phyloP scores from a whole-genome alignment of 2,329 filamentous ascomycete genomes.

The Aspergillus tanneri region DNA sequence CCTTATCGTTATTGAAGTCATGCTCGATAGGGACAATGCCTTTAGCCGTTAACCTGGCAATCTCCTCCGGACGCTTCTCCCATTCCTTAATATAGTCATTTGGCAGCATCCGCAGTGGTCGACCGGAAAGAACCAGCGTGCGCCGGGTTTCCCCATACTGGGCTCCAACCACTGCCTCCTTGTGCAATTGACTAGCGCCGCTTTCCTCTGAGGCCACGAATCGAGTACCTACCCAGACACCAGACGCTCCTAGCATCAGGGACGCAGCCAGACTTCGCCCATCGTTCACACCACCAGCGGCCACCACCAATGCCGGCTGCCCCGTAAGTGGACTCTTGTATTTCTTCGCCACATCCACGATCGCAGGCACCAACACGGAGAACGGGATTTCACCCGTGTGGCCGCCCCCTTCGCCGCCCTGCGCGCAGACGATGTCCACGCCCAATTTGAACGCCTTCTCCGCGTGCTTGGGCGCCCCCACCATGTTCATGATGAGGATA shows the following conservation, averaged over 20 bases:
- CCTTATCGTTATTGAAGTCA: constrained; percentile 78
- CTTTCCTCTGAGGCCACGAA: constrained; percentile 85
- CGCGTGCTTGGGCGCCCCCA: constrained; percentile 87
- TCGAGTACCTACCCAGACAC: constrained; percentile 91
- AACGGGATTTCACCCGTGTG: constrained; percentile 87
- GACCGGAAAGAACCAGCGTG: constrained; percentile 77
- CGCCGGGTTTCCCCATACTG: constrained; percentile 75
- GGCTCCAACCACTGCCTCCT: constrained; percentile 77
- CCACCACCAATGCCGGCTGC: constrained; percentile 73
- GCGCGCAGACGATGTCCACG: constrained; percentile 87
- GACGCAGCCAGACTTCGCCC: constrained; percentile 76
- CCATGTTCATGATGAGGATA: constrained; percentile 95
- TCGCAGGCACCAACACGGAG: constrained; percentile 80
- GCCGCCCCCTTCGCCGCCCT: constrained; percentile 89
- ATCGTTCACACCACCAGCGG: constrained; percentile 83
- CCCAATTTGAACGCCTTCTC: constrained; percentile 82
- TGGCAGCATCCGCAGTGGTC: constrained; percentile 74
- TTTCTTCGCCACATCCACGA: constrained; percentile 75
- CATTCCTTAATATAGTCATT: constrained; percentile 83
- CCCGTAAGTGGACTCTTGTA: constrained; percentile 73
- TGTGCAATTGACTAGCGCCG: constrained; percentile 76
- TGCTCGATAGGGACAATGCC: constrained; percentile 79
- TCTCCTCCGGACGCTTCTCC: constrained; percentile 73
- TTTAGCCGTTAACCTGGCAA: constrained; percentile 70
- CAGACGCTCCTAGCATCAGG: constrained; percentile 82